Evolutionary conservation across 345 rosid genomes (phyloP).

Genomic region (Rhodomyrtus tomentosa): DNA sequence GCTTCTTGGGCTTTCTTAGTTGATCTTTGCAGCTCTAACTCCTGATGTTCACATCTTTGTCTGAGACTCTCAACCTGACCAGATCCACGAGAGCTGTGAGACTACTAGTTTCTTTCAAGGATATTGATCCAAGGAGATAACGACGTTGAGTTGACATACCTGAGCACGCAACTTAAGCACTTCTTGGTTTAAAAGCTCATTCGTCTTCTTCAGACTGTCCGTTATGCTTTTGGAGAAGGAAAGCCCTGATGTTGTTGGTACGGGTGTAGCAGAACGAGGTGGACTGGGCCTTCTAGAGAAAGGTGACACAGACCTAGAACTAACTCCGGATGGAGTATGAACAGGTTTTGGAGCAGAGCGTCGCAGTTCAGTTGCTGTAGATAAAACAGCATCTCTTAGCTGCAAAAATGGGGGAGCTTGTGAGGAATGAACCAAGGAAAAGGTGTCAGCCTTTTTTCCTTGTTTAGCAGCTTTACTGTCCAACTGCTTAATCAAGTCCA

Average conservation of each 20-base stretch:
- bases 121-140: background rate
- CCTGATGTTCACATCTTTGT: conserved; percentile 78
- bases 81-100: conserved; percentile 3
- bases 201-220: conserved; percentile 91
- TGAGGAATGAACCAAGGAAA: conserved; percentile 60
- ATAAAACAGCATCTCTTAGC: conserved; percentile 69
- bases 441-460: conserved; percentile 65
- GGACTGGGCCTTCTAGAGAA: conserved; percentile 94
- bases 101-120: background rate
- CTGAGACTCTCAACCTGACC: conserved; percentile 66
- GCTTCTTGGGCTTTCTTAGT: conserved; percentile 82
- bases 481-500: conserved; percentile 87
- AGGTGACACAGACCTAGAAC: conserved; percentile 93
- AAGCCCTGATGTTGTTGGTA: conserved; percentile 75
- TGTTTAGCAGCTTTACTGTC: conserved; percentile 92
- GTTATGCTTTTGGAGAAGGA: conserved; percentile 64
- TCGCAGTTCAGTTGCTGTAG: conserved; percentile 52
- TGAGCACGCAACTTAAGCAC: conserved; percentile 77
- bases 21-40: conserved; percentile 70
- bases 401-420: conserved; percentile 76
- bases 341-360: conserved; percentile 58
- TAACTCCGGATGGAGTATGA: conserved; percentile 62
- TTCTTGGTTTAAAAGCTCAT: conserved; percentile 87
- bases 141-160: conserved; percentile 24
- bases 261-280: conserved; percentile 89